These are phyloP conservation scores for Xylariaceae sp. DNA, from an alignment of 2,329 filamentous ascomycete species.

Conservation along the genomic window DNA sequence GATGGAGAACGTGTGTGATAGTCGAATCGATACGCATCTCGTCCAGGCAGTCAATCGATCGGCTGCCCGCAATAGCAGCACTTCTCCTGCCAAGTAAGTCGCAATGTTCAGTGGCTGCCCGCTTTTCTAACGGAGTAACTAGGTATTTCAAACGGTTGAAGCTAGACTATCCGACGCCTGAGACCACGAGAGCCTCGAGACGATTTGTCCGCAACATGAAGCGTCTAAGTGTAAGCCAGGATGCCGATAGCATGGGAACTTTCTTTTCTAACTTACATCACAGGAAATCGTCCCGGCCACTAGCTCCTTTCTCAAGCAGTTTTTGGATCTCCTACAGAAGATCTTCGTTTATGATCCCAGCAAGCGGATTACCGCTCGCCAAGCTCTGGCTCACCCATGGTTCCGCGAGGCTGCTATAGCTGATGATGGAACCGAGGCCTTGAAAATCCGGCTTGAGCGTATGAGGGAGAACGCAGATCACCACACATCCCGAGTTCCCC, in stretches of 20 bases:
- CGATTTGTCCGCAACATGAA: constrained; percentile 71
- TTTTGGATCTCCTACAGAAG: constrained; percentile 58
- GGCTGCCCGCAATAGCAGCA: constrained; percentile 51
- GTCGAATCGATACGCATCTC: constrained; percentile 53
- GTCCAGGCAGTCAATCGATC: constrained; percentile 54
- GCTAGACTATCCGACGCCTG: constrained; percentile 59
- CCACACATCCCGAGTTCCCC: constrained; percentile 23
- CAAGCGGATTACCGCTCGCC: constrained; percentile 60
- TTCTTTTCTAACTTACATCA: constrained; percentile 20
- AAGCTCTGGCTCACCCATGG: constrained; percentile 63
- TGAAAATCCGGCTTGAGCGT: constrained; percentile 55
- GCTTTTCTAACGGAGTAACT: constrained; percentile 27
- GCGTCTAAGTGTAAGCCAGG: constrained; percentile 50
- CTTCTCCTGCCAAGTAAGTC: constrained; percentile 58
- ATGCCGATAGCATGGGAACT: neutral
- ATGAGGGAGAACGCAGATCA: constrained; percentile 40
- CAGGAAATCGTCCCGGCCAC: constrained; percentile 61
- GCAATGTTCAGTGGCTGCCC: neutral
- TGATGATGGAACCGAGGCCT: constrained; percentile 64
- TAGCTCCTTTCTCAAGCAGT: constrained; percentile 55
- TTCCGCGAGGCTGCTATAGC: constrained; percentile 59
- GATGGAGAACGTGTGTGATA: constrained; percentile 65
- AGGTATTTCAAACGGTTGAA: constrained; percentile 64
- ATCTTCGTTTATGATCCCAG: constrained; percentile 65
- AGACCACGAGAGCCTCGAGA: constrained; percentile 59